Evolutionary conservation across 306 rosid genomes (phyloP).

Genomic region (Cicer chorassanicum): DNA sequence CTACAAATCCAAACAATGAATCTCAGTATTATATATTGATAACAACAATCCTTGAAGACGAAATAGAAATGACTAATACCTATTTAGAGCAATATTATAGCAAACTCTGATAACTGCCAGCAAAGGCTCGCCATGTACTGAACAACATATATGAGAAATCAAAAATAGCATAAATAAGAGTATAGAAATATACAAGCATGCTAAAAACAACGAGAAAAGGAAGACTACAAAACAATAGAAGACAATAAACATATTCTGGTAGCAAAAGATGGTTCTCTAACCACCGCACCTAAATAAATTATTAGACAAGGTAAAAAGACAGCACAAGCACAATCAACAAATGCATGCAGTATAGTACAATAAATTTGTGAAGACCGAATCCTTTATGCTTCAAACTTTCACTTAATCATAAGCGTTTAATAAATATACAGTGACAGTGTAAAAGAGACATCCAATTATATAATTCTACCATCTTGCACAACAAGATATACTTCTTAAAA

Average conservation of each 20-base stretch:
- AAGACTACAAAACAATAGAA: conserved; percentile 18
- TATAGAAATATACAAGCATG: conserved; percentile 24
- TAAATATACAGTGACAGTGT: conserved; percentile 1
- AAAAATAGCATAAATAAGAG: conserved; percentile 14
- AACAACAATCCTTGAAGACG: conserved; percentile 37
- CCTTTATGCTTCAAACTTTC: conserved; percentile 9
- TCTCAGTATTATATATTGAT: conserved; percentile 45
- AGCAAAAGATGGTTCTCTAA: conserved; percentile 42
- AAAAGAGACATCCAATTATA: conserved; percentile 10
- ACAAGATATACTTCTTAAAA: background rate
- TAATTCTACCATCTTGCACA: background rate
- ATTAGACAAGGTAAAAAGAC: conserved; percentile 28
- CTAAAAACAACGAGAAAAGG: conserved; percentile 30
- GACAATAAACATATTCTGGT: conserved; percentile 27
- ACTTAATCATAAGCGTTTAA: background rate
- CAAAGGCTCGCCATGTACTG: conserved; percentile 96
- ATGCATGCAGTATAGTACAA: conserved; percentile 18
- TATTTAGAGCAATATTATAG: conserved; percentile 98
- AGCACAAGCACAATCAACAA: conserved; percentile 21
- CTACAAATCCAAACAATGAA: conserved; percentile 60
- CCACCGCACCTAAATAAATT: conserved; percentile 23
- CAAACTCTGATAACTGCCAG: conserved; percentile 95
- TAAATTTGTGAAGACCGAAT: conserved; percentile 31
- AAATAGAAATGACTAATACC: conserved; percentile 60
- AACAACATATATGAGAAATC: conserved; percentile 42